phyloP scores from a whole-genome alignment of 371 early-diverging fungal species.

The Neoconidiobolus thromboides region DNA sequence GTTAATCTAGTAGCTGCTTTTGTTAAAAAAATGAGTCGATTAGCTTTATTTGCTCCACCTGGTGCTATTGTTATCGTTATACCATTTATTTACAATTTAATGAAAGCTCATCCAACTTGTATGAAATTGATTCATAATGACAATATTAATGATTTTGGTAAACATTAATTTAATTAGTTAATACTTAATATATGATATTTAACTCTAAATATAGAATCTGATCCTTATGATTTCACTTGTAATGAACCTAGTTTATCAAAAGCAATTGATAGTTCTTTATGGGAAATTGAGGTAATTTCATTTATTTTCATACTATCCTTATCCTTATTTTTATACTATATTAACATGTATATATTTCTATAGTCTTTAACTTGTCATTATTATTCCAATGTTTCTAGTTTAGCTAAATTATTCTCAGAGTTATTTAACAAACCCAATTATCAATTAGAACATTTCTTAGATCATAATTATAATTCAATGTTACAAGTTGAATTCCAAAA shows the following conservation, averaged over 20 bases:
- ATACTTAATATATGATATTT: not conserved
- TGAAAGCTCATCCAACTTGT: slow-evolving; percentile 75
- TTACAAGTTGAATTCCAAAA: not conserved
- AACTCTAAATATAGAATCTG: slow-evolving; percentile 19
- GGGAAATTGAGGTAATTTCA: slow-evolving; percentile 51
- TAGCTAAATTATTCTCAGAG: slow-evolving; percentile 69
- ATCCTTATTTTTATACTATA: not conserved
- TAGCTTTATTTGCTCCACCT: slow-evolving; percentile 67
- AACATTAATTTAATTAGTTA: too few relatives aligned
- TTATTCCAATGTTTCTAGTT: slow-evolving; percentile 57
- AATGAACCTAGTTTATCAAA: slow-evolving; percentile 50
- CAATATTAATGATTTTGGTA: slow-evolving; percentile 7
- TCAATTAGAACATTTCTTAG: slow-evolving; percentile 82
- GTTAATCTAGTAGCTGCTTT: slow-evolving; percentile 78
- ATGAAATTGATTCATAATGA: slow-evolving; percentile 63
- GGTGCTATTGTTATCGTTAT: slow-evolving; percentile 60
- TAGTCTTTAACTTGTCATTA: slow-evolving; percentile 63
- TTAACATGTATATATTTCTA: not conserved
- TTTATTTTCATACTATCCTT: slow-evolving; percentile 3
- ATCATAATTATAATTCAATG: slow-evolving; percentile 63
- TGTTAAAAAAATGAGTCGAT: slow-evolving; percentile 71
- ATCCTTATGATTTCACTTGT: slow-evolving; percentile 44
- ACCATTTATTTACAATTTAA: slow-evolving; percentile 75
- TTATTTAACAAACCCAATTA: slow-evolving; percentile 68
- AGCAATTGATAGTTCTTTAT: slow-evolving; percentile 76